phyloP scores from a whole-genome alignment of 2,329 filamentous ascomycete species.

The Xylariaceae sp. region DNA sequence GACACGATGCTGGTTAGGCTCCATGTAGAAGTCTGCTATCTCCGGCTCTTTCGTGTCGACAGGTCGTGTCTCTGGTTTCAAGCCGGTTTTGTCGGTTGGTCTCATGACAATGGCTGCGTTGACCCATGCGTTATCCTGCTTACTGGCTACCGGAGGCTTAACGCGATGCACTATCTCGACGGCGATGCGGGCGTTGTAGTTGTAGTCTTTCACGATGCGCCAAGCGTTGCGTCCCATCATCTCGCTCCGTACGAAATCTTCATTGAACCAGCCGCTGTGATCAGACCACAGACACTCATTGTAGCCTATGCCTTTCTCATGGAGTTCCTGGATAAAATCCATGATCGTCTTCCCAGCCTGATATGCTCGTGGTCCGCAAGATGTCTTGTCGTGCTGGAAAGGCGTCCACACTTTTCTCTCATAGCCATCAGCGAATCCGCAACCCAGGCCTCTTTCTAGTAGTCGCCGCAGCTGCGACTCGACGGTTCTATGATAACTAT shows the following conservation, averaged over 20 bases:
- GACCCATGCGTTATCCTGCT: not conserved
- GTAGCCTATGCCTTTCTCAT: not conserved
- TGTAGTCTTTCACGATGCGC: slow-evolving; percentile 14
- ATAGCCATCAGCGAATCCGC: not conserved
- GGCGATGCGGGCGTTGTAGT: slow-evolving; percentile 21
- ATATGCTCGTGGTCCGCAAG: slow-evolving; percentile 24
- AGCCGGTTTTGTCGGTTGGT: not conserved
- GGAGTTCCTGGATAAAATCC: slow-evolving; percentile 15
- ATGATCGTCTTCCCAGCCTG: slow-evolving; percentile 24
- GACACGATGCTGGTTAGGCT: not conserved
- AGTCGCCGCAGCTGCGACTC: rapidly evolving
- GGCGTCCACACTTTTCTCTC: slow-evolving; percentile 13
- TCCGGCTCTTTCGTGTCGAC: not conserved
- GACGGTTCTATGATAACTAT: not conserved
- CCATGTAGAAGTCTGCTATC: not conserved
- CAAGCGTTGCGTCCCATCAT: slow-evolving; percentile 25
- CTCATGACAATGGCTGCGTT: slow-evolving; percentile 2
- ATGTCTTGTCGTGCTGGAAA: slow-evolving; percentile 14
- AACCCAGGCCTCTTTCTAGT: slow-evolving; percentile 3
- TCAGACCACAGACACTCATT: slow-evolving; percentile 17
- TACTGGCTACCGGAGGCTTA: not conserved
- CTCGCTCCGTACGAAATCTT: slow-evolving; percentile 23
- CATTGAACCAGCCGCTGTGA: slow-evolving; percentile 23
- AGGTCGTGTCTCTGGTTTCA: not conserved
- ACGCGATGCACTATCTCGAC: slow-evolving; percentile 20